Conservation (phyloP, 2,329 filamentous ascomycete species). For the Colletotrichum godetiae region DNA sequence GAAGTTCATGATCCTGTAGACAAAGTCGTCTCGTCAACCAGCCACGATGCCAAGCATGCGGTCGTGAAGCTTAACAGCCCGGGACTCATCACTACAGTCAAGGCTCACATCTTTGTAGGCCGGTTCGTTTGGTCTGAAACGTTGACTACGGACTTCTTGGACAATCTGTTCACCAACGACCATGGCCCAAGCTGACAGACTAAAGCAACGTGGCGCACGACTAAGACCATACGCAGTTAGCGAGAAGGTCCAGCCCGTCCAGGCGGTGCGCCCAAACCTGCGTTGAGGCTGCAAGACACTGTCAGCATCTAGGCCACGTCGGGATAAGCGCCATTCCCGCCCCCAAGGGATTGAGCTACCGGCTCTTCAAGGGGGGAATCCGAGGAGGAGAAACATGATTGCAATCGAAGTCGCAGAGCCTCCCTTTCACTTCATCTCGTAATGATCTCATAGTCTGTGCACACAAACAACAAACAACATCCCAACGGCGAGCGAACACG, state of each 20-base stretch:
- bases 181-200: not conserved
- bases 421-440: conserved; percentile 2
- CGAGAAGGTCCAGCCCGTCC: not conserved
- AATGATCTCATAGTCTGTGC: conserved; percentile 5
- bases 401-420: conserved; percentile 1
- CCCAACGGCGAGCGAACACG: not conserved
- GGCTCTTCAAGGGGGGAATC: not conserved
- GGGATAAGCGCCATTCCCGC: not conserved
- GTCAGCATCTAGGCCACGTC: not conserved
- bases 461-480: conserved; percentile 4
- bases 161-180: not conserved
- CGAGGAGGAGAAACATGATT: not conserved
- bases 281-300: not conserved
- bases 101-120: not conserved
- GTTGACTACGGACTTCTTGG: not conserved
- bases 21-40: not conserved
- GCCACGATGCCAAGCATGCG: not conserved
- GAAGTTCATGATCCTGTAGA: not conserved
- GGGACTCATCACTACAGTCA: not conserved
- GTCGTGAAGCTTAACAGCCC: not conserved
- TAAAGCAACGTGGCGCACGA: not conserved
- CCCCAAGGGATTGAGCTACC: not conserved
- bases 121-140: not conserved
- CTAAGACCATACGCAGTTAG: conserved; percentile 1
- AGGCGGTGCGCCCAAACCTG: not conserved